Conservation (phyloP, 108 stramenopile species). For the Nannochloropsis gaditana region DNA sequence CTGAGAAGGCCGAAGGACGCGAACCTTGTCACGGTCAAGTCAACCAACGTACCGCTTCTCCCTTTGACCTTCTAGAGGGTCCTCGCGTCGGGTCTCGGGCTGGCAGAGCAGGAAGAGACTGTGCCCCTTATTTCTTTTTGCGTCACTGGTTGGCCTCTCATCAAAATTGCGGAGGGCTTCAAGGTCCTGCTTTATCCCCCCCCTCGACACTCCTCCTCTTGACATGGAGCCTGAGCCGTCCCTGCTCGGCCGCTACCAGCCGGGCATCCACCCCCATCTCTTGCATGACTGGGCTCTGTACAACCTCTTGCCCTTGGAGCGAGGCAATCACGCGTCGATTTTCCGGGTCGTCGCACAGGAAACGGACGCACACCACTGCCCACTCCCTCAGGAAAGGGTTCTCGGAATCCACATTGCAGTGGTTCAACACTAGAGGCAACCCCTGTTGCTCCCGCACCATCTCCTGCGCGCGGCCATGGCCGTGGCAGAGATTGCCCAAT, state of each 20-base stretch:
- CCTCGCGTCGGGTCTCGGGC: too few relatives aligned
- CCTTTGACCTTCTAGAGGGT: too few relatives aligned
- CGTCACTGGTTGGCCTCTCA: too few relatives aligned
- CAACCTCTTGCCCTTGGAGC: slow-evolving; percentile 38
- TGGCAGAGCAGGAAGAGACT: too few relatives aligned
- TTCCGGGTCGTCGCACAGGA: slow-evolving; percentile 52
- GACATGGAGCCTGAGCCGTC: background rate
- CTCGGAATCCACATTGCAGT: slow-evolving; percentile 46
- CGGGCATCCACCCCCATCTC: slow-evolving; percentile 25
- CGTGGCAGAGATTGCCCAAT: slow-evolving; percentile 47
- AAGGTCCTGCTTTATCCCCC: too few relatives aligned
- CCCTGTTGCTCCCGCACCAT: slow-evolving; percentile 44
- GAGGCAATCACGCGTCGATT: slow-evolving; percentile 49
- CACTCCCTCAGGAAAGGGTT: slow-evolving; percentile 53
- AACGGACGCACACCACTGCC: slow-evolving; percentile 50
- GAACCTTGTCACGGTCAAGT: too few relatives aligned
- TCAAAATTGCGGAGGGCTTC: too few relatives aligned
- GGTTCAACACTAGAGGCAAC: slow-evolving; percentile 48
- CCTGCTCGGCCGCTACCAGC: slow-evolving; percentile 22
- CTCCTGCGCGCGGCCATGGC: slow-evolving; percentile 42
- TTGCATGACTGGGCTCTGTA: slow-evolving; percentile 24
- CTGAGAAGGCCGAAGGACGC: too few relatives aligned
- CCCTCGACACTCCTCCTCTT: too few relatives aligned
- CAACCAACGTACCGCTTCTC: too few relatives aligned
- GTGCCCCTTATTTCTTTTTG: too few relatives aligned